Evolutionary conservation across 1,284 basidiomycete genomes (phyloP).

Genomic region (Trichosporon inkin): DNA sequence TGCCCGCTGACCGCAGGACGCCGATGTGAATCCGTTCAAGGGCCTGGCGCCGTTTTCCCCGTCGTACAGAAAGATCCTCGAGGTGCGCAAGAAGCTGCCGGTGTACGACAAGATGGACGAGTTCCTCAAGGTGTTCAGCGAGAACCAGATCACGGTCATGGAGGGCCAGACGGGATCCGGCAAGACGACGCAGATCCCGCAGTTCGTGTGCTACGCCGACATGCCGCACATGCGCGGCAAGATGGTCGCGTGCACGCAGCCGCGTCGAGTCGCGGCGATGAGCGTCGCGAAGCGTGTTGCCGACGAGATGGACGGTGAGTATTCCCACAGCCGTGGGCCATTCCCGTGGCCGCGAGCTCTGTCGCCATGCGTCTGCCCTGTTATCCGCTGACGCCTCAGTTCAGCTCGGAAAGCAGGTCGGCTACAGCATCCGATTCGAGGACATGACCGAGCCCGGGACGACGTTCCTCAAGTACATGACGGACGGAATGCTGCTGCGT

Average conservation of each 20-base stretch:
- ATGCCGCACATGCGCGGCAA: constrained; percentile 82
- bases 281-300: constrained; percentile 97
- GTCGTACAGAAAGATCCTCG: constrained; percentile 82
- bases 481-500: constrained; percentile 94
- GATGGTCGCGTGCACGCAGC: constrained; percentile 95
- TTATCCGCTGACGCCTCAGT: constrained; percentile 56
- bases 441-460: constrained; percentile 89
- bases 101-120: constrained; percentile 91
- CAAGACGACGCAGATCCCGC: constrained; percentile 98
- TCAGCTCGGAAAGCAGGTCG: constrained; percentile 85
- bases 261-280: constrained; percentile 94
- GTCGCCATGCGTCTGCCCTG: too few relatives aligned
- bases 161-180: constrained; percentile 98
- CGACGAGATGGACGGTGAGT: constrained; percentile 91
- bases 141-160: constrained; percentile 89
- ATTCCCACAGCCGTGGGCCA: too few relatives aligned
- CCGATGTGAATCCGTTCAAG: constrained; percentile 85
- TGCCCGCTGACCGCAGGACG: constrained; percentile 56
- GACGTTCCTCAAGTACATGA: constrained; percentile 98
- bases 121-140: constrained; percentile 77
- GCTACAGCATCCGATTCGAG: constrained; percentile 98
- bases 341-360: too few relatives aligned
- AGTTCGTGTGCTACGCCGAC: constrained; percentile 92
- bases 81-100: constrained; percentile 78
- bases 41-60: constrained; percentile 64